Evolutionary conservation across 768 basidiomycete species (phyloP).

Genomic region (Auricularia sp.): DNA sequence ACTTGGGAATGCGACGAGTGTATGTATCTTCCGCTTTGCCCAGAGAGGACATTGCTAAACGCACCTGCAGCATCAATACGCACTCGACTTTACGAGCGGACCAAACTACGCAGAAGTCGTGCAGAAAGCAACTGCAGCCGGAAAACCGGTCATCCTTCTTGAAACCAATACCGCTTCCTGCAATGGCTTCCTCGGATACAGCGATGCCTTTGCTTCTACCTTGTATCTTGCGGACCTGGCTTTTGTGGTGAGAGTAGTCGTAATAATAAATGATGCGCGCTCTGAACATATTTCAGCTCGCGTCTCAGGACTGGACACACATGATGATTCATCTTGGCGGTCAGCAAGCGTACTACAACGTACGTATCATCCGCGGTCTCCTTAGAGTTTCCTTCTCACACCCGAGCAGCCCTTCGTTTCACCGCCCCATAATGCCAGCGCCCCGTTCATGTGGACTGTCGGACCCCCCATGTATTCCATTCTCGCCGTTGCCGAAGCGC

Average conservation of each 20-base stretch:
- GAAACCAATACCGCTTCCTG: conserved; percentile 56
- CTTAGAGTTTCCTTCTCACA: too few relatives aligned
- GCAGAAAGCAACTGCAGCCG: conserved; percentile 10
- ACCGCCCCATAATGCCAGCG: conserved; percentile 43
- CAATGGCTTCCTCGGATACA: conserved; percentile 40
- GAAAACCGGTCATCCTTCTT: conserved; percentile 50
- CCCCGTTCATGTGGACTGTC: conserved; percentile 55
- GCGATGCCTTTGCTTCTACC: conserved; percentile 51
- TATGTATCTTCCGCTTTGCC: too few relatives aligned
- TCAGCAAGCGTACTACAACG: conserved; percentile 57
- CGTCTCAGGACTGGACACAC: conserved; percentile 42
- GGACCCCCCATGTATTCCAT: conserved; percentile 69
- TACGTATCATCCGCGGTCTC: conserved; percentile 18
- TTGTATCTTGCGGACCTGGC: conserved; percentile 57
- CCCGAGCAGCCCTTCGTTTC: conserved; percentile 28
- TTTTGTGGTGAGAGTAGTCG: conserved; percentile 33
- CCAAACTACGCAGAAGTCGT: not conserved
- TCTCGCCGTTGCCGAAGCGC: conserved; percentile 56
- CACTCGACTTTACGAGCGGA: not conserved
- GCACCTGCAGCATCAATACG: not conserved
- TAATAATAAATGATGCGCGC: conserved; percentile 33
- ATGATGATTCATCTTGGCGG: conserved; percentile 51
- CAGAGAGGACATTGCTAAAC: too few relatives aligned
- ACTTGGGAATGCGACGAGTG: too few relatives aligned
- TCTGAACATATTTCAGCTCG: conserved; percentile 38